phyloP scores from a whole-genome alignment of 177 flowering plant species.

The Vitis hybrid region DNA sequence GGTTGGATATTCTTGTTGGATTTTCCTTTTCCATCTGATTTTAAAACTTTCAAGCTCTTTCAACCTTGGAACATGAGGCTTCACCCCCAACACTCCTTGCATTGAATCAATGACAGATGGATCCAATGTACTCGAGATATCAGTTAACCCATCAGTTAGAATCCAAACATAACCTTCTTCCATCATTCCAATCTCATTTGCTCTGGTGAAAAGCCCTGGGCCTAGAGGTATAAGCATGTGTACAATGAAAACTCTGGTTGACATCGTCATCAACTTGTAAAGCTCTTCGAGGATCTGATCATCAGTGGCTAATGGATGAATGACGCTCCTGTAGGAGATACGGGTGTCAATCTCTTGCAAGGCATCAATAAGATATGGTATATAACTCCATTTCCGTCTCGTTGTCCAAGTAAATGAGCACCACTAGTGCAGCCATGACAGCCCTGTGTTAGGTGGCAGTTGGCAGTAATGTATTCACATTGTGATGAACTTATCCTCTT shows the following conservation, averaged over 20 bases:
- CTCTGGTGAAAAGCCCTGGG: slow-evolving; percentile 9
- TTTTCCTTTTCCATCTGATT: slow-evolving; percentile 4
- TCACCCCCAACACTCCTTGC: slow-evolving; percentile 17
- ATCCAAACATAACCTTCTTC: slow-evolving; percentile 24
- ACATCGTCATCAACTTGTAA: slow-evolving; percentile 17
- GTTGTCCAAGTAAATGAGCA: slow-evolving; percentile 13
- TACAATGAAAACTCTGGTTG: slow-evolving; percentile 22
- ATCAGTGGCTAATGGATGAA: slow-evolving; percentile 15
- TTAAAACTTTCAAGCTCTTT: background rate
- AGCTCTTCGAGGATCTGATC: slow-evolving; percentile 19
- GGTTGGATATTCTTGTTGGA: slow-evolving; percentile 28
- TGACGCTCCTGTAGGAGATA: slow-evolving; percentile 19
- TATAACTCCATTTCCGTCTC: slow-evolving; percentile 9
- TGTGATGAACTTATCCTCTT: no score
- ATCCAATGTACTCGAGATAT: background rate
- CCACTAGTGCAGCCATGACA: background rate
- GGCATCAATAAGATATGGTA: slow-evolving; percentile 19
- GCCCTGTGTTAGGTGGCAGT: no score
- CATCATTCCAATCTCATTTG: slow-evolving; percentile 23
- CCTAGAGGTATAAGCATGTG: slow-evolving; percentile 12
- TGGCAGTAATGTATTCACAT: no score
- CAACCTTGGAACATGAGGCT: slow-evolving; percentile 1
- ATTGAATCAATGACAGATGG: slow-evolving; percentile 7
- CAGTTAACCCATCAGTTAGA: slow-evolving; percentile 12
- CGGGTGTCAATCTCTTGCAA: slow-evolving; percentile 12